A percentile compares a stretch with the other conserved stretches of the same genome.
Evolutionary conservation across 1,284 basidiomycete genomes (phyloP).

Genomic region (Takashimella koratensis): DNA sequence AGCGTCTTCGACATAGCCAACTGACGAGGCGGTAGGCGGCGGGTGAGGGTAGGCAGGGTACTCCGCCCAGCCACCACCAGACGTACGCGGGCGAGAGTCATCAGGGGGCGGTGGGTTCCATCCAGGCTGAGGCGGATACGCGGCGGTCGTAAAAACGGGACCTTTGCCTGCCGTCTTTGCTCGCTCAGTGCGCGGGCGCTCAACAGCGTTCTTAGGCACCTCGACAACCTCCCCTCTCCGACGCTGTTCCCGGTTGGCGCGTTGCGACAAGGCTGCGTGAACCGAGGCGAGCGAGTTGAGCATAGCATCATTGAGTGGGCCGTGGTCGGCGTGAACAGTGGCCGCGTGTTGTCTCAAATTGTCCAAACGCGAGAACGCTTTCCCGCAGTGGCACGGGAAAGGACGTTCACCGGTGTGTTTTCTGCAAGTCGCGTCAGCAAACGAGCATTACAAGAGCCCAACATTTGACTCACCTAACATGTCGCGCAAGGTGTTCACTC

Average conservation of each 20-base stretch:
- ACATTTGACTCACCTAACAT: conserved; percentile 70
- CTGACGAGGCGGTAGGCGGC: conserved; percentile 13
- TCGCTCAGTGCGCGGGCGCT: conserved; percentile 32
- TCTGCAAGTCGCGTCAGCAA: conserved; percentile 50
- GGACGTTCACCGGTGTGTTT: conserved; percentile 97
- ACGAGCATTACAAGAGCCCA: conserved; percentile 1
- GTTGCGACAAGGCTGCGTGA: conserved; percentile 66
- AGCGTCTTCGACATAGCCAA: conserved; percentile 23
- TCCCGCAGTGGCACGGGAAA: conserved; percentile 90
- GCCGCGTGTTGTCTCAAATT: conserved; percentile 94
- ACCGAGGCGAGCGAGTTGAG: conserved; percentile 82
- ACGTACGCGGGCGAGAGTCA: neutral
- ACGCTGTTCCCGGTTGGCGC: conserved; percentile 49
- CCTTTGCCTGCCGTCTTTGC: conserved; percentile 4
- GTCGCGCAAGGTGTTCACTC: conserved; percentile 90
- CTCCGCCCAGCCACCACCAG: conserved; percentile 11
- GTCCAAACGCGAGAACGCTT: conserved; percentile 92
- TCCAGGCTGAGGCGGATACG: neutral
- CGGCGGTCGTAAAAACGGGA: conserved; percentile 1
- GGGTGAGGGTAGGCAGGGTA: conserved; percentile 2
- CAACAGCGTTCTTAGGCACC: conserved; percentile 46
- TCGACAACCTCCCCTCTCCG: conserved; percentile 48
- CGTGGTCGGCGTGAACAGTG: conserved; percentile 87
- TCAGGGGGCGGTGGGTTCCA: neutral
- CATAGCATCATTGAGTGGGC: conserved; percentile 81